phyloP scores from a whole-genome alignment of 192 early-diverging fungal genomes.

The Backusella morwellensis region DNA sequence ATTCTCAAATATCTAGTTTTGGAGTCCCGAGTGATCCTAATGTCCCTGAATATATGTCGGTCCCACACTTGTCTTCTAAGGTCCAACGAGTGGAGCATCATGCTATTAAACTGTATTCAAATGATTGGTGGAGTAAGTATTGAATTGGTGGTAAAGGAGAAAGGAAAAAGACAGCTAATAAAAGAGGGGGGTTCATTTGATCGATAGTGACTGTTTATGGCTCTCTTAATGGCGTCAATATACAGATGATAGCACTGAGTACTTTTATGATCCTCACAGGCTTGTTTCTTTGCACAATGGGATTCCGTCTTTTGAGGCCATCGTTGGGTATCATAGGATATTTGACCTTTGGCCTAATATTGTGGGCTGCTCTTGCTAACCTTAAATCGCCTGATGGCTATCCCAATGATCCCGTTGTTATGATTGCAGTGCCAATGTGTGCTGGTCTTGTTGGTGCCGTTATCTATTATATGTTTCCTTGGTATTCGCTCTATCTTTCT shows the following conservation, averaged over 20 bases:
- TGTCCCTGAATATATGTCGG: neutral
- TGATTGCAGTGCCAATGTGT: slow-evolving; percentile 10
- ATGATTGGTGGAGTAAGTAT: neutral
- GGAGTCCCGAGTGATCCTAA: neutral
- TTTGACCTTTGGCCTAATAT: neutral
- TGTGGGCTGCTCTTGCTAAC: slow-evolving; percentile 13
- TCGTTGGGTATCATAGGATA: neutral
- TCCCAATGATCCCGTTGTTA: neutral
- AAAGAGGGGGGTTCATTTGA: neutral
- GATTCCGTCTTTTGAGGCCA: neutral
- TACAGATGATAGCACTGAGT: neutral
- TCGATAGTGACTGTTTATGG: neutral
- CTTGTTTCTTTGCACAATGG: neutral
- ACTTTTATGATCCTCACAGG: neutral
- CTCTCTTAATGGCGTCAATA: neutral
- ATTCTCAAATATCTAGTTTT: neutral
- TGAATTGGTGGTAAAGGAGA: neutral
- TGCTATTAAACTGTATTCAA: neutral
- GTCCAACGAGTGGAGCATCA: neutral
- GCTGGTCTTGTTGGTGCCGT: slow-evolving; percentile 13
- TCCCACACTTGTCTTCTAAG: neutral
- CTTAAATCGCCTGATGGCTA: neutral
- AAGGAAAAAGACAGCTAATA: neutral
- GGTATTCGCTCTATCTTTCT: neutral
- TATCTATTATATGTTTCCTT: neutral